These are phyloP conservation scores for Coccomyxa subellipsoidea DNA, from an alignment of 163 green algal genomes.

Conservation along the genomic window DNA sequence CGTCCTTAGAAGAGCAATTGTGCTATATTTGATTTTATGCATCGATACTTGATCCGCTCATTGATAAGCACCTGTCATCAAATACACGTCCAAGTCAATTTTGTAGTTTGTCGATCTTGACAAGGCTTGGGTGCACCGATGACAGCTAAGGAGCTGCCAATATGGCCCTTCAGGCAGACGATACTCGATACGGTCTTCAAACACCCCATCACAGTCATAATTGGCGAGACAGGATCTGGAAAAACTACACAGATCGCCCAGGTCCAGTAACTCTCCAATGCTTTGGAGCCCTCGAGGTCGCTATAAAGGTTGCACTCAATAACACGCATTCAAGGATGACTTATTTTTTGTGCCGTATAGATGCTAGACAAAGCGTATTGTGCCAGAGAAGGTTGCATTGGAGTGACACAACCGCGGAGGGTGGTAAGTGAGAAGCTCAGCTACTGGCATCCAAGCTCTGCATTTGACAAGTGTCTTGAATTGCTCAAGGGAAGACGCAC, in stretches of 20 bases:
- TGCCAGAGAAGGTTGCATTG: constrained; percentile 60
- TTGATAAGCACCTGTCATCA: too few relatives aligned
- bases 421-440: constrained; percentile 71
- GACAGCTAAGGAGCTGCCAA: background rate
- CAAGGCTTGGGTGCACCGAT: background rate
- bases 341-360: constrained; percentile 37
- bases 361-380: constrained; percentile 77
- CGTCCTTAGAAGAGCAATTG: too few relatives aligned
- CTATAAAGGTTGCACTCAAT: too few relatives aligned
- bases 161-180: background rate
- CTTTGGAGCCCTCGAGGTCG: too few relatives aligned
- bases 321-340: too few relatives aligned
- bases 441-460: too few relatives aligned
- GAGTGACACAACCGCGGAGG: constrained; percentile 81
- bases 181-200: constrained; percentile 26
- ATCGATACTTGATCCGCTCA: too few relatives aligned
- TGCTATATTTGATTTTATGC: too few relatives aligned
- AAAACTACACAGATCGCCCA: constrained; percentile 91
- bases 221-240: constrained; percentile 84
- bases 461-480: too few relatives aligned
- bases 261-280: constrained; percentile 33
- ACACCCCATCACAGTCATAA: constrained; percentile 64
- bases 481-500: too few relatives aligned
- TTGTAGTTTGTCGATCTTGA: background rate
- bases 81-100: too few relatives aligned